Base-by-base conservation (phyloP, 176 grass and related monocot species). In the Puya raimondii region DNA sequence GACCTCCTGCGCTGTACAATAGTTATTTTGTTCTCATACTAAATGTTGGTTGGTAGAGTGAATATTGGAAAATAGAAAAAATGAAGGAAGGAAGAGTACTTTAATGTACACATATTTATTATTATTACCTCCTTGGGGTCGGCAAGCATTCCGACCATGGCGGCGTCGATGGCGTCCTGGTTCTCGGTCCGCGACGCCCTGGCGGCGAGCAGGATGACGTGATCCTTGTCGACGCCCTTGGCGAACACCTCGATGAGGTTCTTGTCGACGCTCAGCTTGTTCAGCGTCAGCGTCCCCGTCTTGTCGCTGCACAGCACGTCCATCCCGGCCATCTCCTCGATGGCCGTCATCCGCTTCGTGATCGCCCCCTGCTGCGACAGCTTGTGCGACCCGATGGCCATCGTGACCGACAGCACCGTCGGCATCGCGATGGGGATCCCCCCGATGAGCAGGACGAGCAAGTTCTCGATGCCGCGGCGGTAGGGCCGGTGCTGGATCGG, bases 341-440 rank as follows among this genome's bases (percentile, higher is more conserved):
- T 96, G 69, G 92, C 92, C 25, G 92, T 96, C 92, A 96, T 96
- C 81, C 92, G 83, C 84, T 96, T 96, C 20, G 92, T 96, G 83
- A 96, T 96, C 11, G 92, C 92, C 42, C 92, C 92, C 70, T 96
- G 92, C 79, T 92, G 88, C 0, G 92, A 96, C 18, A 96, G 66
- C 86, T 88, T 92, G 86, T 96, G 92, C 25, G 92, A 96, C 17
- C 92, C 92, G 17, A 96, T 96, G 64, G 92, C 92, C 92, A 96
- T 96, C 47, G 92, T 96, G 50, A 96, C 92, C 0, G 92, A 96
- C 9, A 96, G 67, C 57, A 96, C 92, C 0, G 92, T 96, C 22
- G 92, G 92, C 92, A 96, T 96, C 67, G 92, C 92, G 51, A 96
- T 96, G 12, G 92, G 92, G 66, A 96, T 96, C 70, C 92, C 92